These are phyloP conservation scores for Alternaria consortialis DNA, from an alignment of 2,329 filamentous ascomycete genomes.

Conservation along the genomic window DNA sequence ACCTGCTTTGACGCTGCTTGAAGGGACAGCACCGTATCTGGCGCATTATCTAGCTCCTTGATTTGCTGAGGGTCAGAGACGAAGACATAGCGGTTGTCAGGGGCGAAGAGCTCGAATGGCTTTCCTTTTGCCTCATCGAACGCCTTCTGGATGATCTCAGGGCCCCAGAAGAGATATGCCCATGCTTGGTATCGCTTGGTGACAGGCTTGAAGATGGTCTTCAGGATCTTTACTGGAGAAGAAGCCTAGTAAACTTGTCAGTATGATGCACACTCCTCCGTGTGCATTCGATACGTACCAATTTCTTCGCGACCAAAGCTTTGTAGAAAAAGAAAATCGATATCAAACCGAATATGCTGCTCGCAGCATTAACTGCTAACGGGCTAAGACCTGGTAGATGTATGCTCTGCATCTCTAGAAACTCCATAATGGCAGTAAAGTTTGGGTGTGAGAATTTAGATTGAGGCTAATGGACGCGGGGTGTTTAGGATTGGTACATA, in stretches of 20 bases:
- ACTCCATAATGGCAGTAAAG: conserved; percentile 7
- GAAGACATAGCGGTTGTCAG: conserved; percentile 26
- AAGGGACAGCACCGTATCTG: conserved; percentile 24
- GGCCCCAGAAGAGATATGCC: conserved; percentile 24
- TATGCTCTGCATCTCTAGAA: conserved; percentile 9
- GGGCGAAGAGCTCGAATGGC: conserved; percentile 24
- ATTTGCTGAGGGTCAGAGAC: conserved; percentile 26
- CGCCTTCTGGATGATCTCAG: conserved; percentile 23
- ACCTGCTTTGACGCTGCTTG: conserved; percentile 29
- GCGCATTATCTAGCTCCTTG: conserved; percentile 27
- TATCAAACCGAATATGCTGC: conserved; percentile 21
- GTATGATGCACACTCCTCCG: neutral
- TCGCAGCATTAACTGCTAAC: conserved; percentile 16
- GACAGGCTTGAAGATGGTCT: conserved; percentile 10
- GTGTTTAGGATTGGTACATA: conserved; percentile 13
- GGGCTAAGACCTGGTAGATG: conserved; percentile 12
- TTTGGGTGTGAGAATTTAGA: conserved; percentile 2
- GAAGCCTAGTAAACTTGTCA: conserved; percentile 7
- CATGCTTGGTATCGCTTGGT: conserved; percentile 21
- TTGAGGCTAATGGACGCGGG: conserved; percentile 1
- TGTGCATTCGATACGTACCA: conserved; percentile 10
- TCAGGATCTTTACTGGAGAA: conserved; percentile 7
- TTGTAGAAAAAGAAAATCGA: conserved; percentile 22
- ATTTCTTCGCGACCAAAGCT: conserved; percentile 15
- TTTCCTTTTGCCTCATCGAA: conserved; percentile 19